Evolutionary conservation across 2,329 filamentous ascomycete species (phyloP).

Genomic region (Sarocladium strictum): DNA sequence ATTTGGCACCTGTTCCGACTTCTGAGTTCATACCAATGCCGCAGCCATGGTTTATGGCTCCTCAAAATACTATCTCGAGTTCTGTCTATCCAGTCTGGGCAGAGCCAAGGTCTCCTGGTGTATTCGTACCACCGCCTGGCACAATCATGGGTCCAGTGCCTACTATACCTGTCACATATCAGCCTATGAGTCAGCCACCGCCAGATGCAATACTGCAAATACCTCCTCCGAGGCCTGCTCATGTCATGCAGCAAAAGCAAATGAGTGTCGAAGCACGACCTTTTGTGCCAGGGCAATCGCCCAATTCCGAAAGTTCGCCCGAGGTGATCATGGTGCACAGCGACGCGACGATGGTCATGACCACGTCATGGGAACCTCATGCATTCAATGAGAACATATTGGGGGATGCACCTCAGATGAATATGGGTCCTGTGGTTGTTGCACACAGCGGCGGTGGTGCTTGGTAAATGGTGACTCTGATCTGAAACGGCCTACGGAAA

Average conservation of each 20-base stretch:
- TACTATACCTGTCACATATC: background rate
- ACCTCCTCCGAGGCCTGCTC: background rate
- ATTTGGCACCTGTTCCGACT: background rate
- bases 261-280: constrained; percentile 3
- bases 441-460: background rate
- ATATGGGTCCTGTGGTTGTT: background rate
- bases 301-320: background rate
- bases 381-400: background rate
- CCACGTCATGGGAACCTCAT: background rate
- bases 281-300: background rate
- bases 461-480: background rate
- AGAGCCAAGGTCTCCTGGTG: background rate
- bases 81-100: background rate
- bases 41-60: background rate
- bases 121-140: background rate
- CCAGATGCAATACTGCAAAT: background rate
- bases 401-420: background rate
- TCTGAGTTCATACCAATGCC: background rate
- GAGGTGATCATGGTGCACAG: background rate
- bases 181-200: background rate
- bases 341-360: background rate
- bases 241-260: background rate
- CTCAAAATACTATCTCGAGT: background rate
- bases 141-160: background rate
- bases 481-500: too few relatives aligned